phyloP scores from a whole-genome alignment of 805 yeast genomes.

The Candida sithepensis region DNA sequence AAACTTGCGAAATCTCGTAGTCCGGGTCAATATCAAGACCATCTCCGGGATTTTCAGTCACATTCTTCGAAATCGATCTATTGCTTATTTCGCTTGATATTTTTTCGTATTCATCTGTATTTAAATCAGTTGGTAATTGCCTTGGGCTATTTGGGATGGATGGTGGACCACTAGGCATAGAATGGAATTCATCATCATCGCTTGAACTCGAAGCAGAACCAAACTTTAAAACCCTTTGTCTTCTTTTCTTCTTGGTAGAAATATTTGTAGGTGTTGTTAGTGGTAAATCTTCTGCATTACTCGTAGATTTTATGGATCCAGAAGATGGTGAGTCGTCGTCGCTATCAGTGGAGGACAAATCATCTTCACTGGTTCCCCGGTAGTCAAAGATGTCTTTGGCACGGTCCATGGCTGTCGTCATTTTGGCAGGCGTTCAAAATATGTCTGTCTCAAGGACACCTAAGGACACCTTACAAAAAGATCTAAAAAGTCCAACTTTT shows the following conservation, averaged over 20 bases:
- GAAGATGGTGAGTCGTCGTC: no score
- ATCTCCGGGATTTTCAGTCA: neutral
- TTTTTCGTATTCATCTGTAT: neutral
- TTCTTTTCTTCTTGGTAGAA: neutral
- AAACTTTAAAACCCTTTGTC: neutral
- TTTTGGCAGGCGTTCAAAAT: no score
- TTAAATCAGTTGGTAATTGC: neutral
- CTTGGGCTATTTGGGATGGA: neutral
- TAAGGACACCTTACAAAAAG: no score
- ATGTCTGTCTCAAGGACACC: no score
- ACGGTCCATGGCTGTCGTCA: no score
- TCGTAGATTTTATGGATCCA: no score
- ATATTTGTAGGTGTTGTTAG: neutral
- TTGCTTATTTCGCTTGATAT: neutral
- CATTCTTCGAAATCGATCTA: neutral
- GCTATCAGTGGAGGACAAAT: no score
- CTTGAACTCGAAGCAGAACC: neutral
- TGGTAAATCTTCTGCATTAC: neutral
- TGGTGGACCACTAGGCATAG: neutral
- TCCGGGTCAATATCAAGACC: conserved; percentile 5
- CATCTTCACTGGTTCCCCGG: no score
- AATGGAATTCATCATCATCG: neutral
- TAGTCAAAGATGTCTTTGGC: no score
- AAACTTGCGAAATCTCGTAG: neutral
- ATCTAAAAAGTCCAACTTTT: no score